phyloP scores from a whole-genome alignment of 2,329 filamentous ascomycete genomes.

The Pyrenophora tritici-repentis region DNA sequence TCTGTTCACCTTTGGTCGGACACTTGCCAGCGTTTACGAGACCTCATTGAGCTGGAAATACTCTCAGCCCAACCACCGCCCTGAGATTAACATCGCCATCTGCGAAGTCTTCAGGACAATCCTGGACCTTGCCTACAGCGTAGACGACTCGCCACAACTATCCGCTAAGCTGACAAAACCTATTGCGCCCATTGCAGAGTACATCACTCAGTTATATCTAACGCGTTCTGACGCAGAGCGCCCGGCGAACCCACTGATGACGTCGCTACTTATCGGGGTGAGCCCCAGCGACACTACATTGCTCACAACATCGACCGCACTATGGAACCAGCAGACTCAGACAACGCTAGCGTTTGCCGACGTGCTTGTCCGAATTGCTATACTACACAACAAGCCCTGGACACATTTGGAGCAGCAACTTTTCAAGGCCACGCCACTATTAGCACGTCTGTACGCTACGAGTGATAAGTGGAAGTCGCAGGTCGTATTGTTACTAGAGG shows the following conservation, averaged over 20 bases:
- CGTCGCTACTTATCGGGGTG: conserved; percentile 65
- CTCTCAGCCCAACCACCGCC: conserved; percentile 67
- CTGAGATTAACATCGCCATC: conserved; percentile 70
- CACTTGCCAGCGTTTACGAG: conserved; percentile 81
- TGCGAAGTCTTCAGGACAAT: conserved; percentile 73
- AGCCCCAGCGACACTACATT: conserved; percentile 49
- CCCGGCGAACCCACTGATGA: conserved; percentile 76
- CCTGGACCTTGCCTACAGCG: conserved; percentile 72
- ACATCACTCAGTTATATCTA: conserved; percentile 77
- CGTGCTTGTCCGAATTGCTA: conserved; percentile 71
- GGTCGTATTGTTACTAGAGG: conserved; percentile 71
- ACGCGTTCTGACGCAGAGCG: conserved; percentile 71
- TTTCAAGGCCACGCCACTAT: conserved; percentile 77
- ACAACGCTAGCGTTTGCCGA: conserved; percentile 69
- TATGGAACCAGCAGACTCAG: conserved; percentile 65
- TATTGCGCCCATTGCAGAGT: conserved; percentile 73
- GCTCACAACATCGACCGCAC: conserved; percentile 43
- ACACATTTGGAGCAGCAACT: conserved; percentile 75
- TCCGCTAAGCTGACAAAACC: conserved; percentile 62
- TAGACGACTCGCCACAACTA: conserved; percentile 64
- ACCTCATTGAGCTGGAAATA: conserved; percentile 88
- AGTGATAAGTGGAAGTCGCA: conserved; percentile 69
- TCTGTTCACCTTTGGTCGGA: conserved; percentile 72
- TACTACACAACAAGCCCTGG: conserved; percentile 65
- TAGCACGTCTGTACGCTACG: conserved; percentile 76